phyloP scores from a whole-genome alignment of 768 basidiomycete species.

The Inosperma sp. region DNA sequence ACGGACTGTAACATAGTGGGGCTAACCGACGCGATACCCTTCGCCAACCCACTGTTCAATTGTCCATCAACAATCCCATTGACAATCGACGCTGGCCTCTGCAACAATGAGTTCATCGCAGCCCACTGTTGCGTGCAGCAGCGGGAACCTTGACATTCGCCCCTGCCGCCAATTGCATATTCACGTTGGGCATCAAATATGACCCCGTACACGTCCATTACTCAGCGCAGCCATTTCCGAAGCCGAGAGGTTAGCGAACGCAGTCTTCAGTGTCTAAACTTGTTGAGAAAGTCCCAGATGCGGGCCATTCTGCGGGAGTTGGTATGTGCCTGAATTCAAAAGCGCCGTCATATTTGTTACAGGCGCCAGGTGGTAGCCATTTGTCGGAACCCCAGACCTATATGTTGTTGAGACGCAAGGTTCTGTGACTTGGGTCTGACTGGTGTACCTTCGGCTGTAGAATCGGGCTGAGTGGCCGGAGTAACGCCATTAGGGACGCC shows the following conservation, averaged over 20 bases:
- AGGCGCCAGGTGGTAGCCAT: conserved; percentile 49
- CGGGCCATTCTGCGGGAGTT: conserved; percentile 31
- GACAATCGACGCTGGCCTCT: conserved; percentile 29
- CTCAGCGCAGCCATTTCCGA: conserved; percentile 38
- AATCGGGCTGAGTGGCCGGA: no score
- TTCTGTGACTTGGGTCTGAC: conserved; percentile 45
- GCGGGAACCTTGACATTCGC: conserved; percentile 40
- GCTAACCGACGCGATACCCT: conserved; percentile 23
- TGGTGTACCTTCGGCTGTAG: conserved; percentile 22
- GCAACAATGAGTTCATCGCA: no score
- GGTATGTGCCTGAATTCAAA: conserved; percentile 21
- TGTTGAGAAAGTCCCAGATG: conserved; percentile 46
- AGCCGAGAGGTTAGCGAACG: conserved; percentile 40
- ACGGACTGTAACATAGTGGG: conserved; percentile 35
- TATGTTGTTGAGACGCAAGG: conserved; percentile 34
- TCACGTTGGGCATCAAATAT: conserved; percentile 7
- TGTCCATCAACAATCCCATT: conserved; percentile 33
- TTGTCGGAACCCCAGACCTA: conserved; percentile 34
- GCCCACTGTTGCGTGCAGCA: no score
- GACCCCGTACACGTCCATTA: neutral
- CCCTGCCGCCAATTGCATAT: conserved; percentile 29
- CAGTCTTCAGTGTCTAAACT: conserved; percentile 55
- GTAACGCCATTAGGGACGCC: neutral
- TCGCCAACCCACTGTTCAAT: conserved; percentile 14
- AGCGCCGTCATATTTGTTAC: conserved; percentile 32